phyloP scores from a whole-genome alignment of 2,329 filamentous ascomycete genomes.

The Cladosporium halotolerans region DNA sequence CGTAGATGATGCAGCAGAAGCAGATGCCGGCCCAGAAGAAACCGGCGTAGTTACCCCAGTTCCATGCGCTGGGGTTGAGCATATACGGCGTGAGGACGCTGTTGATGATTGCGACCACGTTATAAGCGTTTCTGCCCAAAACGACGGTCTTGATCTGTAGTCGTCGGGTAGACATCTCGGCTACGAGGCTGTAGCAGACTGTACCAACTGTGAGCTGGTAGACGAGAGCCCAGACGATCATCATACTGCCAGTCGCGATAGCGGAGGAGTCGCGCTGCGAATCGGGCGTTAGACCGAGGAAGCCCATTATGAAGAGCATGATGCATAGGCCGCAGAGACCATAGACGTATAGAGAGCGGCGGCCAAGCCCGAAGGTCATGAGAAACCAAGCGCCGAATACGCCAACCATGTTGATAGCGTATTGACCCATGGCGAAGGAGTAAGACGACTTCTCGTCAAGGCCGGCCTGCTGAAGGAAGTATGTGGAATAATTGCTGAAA shows the following conservation, averaged over 20 bases:
- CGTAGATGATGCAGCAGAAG: constrained; percentile 74
- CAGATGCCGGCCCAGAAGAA: constrained; percentile 85
- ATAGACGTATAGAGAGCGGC: constrained; percentile 68
- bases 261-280: constrained; percentile 55
- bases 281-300: constrained; percentile 67
- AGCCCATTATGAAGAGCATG: constrained; percentile 79
- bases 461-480: constrained; percentile 45
- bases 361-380: constrained; percentile 68
- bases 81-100: constrained; percentile 84
- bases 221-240: constrained; percentile 73
- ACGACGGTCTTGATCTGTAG: constrained; percentile 90
- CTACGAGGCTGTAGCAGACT: constrained; percentile 82
- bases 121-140: constrained; percentile 69
- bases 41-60: constrained; percentile 81
- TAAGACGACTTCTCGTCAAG: constrained; percentile 38
- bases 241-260: constrained; percentile 75
- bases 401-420: constrained; percentile 67
- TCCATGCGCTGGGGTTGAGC: constrained; percentile 80
- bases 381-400: constrained; percentile 77
- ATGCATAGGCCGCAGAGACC: constrained; percentile 65
- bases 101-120: constrained; percentile 74
- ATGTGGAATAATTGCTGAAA: constrained; percentile 44
- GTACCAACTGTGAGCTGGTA: constrained; percentile 87
- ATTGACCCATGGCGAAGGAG: constrained; percentile 50
- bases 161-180: constrained; percentile 73